Evolutionary conservation across 2,329 filamentous ascomycete species (phyloP).

Genomic region (Xylariaceae sp.): DNA sequence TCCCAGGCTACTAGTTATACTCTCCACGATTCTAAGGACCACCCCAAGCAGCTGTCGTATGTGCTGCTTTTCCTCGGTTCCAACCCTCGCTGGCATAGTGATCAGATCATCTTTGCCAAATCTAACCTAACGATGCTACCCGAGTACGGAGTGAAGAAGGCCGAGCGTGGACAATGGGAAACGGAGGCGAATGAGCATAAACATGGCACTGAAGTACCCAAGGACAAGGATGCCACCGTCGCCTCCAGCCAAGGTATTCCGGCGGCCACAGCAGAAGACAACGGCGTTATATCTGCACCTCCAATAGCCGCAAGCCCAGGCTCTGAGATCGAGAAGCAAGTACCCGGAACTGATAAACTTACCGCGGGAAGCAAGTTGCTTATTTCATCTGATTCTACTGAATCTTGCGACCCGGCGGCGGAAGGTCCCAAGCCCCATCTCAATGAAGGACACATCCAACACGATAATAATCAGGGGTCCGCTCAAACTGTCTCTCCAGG

Average conservation of each 20-base stretch:
- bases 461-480: no score
- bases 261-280: background rate
- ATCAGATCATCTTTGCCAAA: constrained; percentile 28
- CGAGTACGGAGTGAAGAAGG: constrained; percentile 24
- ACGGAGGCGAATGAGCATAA: background rate
- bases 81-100: constrained; percentile 25
- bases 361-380: no score
- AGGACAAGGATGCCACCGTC: background rate
- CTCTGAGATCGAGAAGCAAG: background rate
- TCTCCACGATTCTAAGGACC: constrained; percentile 22
- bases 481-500: no score
- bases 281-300: background rate
- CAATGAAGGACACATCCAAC: background rate
- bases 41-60: constrained; percentile 21
- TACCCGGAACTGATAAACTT: no score
- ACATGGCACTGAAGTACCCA: background rate
- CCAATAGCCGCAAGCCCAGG: background rate
- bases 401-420: no score
- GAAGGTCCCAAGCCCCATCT: background rate
- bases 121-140: constrained; percentile 25
- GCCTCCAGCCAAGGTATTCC: background rate
- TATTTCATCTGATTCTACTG: no score
- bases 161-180: constrained; percentile 24
- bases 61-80: constrained; percentile 22
- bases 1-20: constrained; percentile 13